Base-by-base conservation (phyloP, 306 rosid species). In the Styphnolobium japonicum region DNA sequence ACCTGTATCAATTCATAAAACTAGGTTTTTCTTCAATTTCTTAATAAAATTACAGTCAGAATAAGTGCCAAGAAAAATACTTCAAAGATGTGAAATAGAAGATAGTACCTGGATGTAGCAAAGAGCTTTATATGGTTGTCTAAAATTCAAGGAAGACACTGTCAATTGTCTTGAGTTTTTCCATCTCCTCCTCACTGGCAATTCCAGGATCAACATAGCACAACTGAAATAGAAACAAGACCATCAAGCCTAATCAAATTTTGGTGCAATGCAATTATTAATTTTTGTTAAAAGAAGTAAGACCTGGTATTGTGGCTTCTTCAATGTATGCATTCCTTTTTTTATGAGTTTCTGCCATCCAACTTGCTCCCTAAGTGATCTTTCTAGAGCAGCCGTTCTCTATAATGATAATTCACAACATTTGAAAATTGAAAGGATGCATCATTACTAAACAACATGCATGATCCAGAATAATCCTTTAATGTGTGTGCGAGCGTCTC, bases 241-340 rank as follows among this genome's bases (percentile, higher is more conserved):
- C 76, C 73, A 77, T 83, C 83, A 82, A 74, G 34, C 65, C 71
- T 23, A 46, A 29, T 49, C 16, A 51, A 70, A 61, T 56, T 29
- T 22, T 6, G 40, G 39, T 15, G 58, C 37, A 45, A 77, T 22
- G 55, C 69, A 81, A 60, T 23, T 22, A n/a, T 10, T 69, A 27
- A 18, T 49, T 48, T 57, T 67, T 46, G 15, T 8, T 57, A 25
- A 62, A 72, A 57, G 63, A 72, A 68, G 33, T 27, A 39, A 68
- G 76, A 92, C 98, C 97, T 90, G 97, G 81, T 90, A 90, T 39
- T 94, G 92, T 15, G 93, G 88, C 89, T 88, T 87, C 85, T 83
- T 89, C 75, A 94, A 87, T 3, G 93, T 89, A 80, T 88, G 92
- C 86, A 82, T 69, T 51, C 91, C 97, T 85, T 90, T 88, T 85